A percentile compares a stretch with the other conserved stretches of the same genome.
Evolutionary conservation across 306 rosid genomes (phyloP).

Genomic region (Acacia acuminata): DNA sequence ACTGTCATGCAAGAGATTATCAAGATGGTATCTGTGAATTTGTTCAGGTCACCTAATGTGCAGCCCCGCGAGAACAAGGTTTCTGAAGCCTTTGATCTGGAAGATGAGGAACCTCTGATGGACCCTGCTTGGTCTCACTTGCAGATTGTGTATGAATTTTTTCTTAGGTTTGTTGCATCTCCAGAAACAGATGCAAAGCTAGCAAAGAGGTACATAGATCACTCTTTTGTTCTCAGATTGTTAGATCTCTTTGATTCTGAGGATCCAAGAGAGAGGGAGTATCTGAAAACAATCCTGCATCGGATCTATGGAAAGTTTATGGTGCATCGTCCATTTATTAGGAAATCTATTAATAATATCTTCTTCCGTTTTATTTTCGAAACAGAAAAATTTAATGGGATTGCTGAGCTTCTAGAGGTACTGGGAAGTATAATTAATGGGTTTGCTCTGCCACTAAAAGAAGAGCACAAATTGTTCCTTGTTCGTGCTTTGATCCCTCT

Average conservation of each 20-base stretch:
- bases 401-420: slow-evolving; percentile 70
- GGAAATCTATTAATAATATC: slow-evolving; percentile 66
- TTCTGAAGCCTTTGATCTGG: slow-evolving; percentile 53
- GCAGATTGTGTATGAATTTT: slow-evolving; percentile 62
- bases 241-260: slow-evolving; percentile 70
- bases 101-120: slow-evolving; percentile 61
- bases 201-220: slow-evolving; percentile 67
- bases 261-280: slow-evolving; percentile 70
- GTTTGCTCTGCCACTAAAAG: slow-evolving; percentile 64
- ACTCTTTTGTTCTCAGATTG: slow-evolving; percentile 67
- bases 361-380: slow-evolving; percentile 60
- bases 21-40: slow-evolving; percentile 60
- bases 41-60: slow-evolving; percentile 51
- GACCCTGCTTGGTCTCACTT: slow-evolving; percentile 75
- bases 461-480: slow-evolving; percentile 67
- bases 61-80: slow-evolving; percentile 59
- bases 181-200: slow-evolving; percentile 62
- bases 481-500: slow-evolving; percentile 67
- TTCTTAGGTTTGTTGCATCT: slow-evolving; percentile 63
- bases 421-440: slow-evolving; percentile 72
- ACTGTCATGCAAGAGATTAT: slow-evolving; percentile 49
- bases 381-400: slow-evolving; percentile 65
- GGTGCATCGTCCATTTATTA: slow-evolving; percentile 70
- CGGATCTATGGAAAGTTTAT: slow-evolving; percentile 63
- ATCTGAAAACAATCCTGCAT: slow-evolving; percentile 64